phyloP scores from a whole-genome alignment of 192 early-diverging fungal species.

The Coemansia sp. region DNA sequence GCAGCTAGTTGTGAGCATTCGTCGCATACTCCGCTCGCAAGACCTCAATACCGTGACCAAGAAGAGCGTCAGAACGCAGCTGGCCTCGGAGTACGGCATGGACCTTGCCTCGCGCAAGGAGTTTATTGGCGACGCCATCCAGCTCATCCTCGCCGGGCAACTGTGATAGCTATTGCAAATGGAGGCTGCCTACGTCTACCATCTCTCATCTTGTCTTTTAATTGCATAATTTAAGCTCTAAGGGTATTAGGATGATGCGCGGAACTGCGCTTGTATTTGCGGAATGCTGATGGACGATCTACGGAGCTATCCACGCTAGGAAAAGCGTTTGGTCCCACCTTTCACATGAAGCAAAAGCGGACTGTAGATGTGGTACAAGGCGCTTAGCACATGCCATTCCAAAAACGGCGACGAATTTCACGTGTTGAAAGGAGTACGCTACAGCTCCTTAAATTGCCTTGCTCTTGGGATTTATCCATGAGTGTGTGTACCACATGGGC shows the following conservation, averaged over 20 bases:
- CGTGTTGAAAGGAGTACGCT: too few relatives aligned
- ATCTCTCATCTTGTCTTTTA: not conserved
- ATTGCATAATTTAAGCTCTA: not conserved
- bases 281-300: not conserved
- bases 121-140: conserved; percentile 76
- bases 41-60: conserved; percentile 81
- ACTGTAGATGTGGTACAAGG: not conserved
- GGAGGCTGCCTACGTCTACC: too few relatives aligned
- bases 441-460: not conserved
- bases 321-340: not conserved
- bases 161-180: conserved; percentile 19
- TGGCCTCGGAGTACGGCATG: conserved; percentile 67
- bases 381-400: not conserved
- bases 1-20: conserved; percentile 71
- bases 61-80: conserved; percentile 77
- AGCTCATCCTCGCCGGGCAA: conserved; percentile 41
- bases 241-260: too few relatives aligned
- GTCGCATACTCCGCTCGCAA: conserved; percentile 66
- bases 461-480: too few relatives aligned
- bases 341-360: not conserved
- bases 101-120: conserved; percentile 70
- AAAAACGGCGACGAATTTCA: not conserved
- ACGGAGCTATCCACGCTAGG: not conserved
- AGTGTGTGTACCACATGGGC: too few relatives aligned
- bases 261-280: not conserved